These are phyloP conservation scores for Fagopyrum esculentum DNA, from an alignment of 148 eudicot species.

Conservation along the genomic window DNA sequence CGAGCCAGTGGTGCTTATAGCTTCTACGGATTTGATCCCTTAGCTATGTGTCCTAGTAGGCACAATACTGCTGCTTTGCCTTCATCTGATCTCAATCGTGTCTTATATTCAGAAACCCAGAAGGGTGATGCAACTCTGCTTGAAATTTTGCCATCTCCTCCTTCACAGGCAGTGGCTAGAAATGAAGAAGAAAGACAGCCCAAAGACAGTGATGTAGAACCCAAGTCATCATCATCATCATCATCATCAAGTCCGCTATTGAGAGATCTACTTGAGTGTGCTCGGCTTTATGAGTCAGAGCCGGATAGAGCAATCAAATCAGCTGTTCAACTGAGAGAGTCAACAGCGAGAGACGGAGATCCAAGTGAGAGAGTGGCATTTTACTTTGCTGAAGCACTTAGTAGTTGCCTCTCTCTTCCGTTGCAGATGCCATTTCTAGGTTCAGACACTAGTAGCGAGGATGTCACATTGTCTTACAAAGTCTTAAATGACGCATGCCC, in stretches of 20 bases:
- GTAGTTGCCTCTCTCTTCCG: conserved; percentile 25
- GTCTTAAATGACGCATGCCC: conserved; percentile 89
- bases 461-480: conserved; percentile 59
- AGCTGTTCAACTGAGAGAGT: conserved; percentile 33
- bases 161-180: conserved; percentile 17
- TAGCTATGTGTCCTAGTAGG: conserved; percentile 34
- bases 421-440: conserved; percentile 11
- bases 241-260: conserved; percentile 33
- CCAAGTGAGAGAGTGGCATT: conserved; percentile 51
- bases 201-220: conserved; percentile 17
- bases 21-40: conserved; percentile 43
- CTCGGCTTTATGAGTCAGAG: conserved; percentile 37
- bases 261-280: conserved; percentile 45
- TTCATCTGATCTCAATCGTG: conserved; percentile 53
- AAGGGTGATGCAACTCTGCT: conserved; percentile 19
- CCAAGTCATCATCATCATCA: neutral
- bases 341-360: conserved; percentile 45
- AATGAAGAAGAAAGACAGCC: neutral
- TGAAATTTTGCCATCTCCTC: conserved; percentile 26
- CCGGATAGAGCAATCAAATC: conserved; percentile 38
- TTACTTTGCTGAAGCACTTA: conserved; percentile 62
- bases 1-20: conserved; percentile 15
- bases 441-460: conserved; percentile 41
- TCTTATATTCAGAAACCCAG: conserved; percentile 36
- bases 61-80: conserved; percentile 28